These are phyloP conservation scores for Friedmanniomyces endolithicus DNA, from an alignment of 495 filamentous ascomycete species.

Conservation along the genomic window DNA sequence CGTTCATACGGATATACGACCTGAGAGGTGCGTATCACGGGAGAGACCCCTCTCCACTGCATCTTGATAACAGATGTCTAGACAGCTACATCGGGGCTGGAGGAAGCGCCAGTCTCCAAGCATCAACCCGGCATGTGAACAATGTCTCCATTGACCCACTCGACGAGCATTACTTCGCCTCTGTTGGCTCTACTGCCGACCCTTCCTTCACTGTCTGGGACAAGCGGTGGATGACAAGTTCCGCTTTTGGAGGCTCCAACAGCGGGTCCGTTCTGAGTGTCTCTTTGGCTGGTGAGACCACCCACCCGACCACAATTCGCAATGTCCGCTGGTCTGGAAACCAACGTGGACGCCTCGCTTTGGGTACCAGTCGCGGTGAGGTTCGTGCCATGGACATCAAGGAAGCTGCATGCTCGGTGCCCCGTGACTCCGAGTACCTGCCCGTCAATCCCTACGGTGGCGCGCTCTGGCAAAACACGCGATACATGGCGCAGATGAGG, in stretches of 20 bases:
- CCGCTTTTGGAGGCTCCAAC: slow-evolving; percentile 30
- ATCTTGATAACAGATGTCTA: background rate
- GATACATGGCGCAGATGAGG: slow-evolving; percentile 8
- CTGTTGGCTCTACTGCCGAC: slow-evolving; percentile 58
- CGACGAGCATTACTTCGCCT: slow-evolving; percentile 90
- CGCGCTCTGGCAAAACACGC: slow-evolving; percentile 3
- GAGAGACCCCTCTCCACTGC: background rate
- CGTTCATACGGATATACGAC: slow-evolving; percentile 81
- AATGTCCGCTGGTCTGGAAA: slow-evolving; percentile 70
- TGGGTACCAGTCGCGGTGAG: slow-evolving; percentile 67
- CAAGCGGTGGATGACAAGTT: slow-evolving; percentile 50
- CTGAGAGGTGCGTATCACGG: slow-evolving; percentile 50
- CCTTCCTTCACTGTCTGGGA: slow-evolving; percentile 79
- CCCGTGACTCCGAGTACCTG: background rate
- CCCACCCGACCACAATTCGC: slow-evolving; percentile 44
- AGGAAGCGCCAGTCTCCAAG: slow-evolving; percentile 37
- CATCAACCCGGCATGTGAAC: slow-evolving; percentile 73
- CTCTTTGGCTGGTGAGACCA: slow-evolving; percentile 47
- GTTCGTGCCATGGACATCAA: slow-evolving; percentile 45
- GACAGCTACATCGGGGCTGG: slow-evolving; percentile 2
- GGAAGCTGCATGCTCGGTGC: background rate
- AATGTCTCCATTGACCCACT: slow-evolving; percentile 81
- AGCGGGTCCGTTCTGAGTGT: slow-evolving; percentile 51
- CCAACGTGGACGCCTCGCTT: slow-evolving; percentile 58
- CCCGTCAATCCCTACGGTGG: slow-evolving; percentile 14